Conservation (phyloP, 2,329 filamentous ascomycete genomes). For the Monilinia fructigena region DNA sequence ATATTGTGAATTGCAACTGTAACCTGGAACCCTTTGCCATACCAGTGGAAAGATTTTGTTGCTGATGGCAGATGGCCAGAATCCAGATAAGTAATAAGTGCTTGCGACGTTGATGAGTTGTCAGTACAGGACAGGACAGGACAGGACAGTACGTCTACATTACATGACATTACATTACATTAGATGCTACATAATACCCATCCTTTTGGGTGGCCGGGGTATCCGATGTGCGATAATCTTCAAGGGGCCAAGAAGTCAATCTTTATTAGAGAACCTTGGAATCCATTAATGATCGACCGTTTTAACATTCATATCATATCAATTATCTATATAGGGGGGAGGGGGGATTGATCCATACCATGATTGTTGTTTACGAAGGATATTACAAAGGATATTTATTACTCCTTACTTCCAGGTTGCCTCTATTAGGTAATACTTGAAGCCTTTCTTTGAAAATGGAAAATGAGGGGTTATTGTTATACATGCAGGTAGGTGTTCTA, state of each 20-base stretch:
- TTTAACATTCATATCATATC: too few relatives aligned
- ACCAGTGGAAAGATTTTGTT: neutral
- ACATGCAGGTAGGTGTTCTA: too few relatives aligned
- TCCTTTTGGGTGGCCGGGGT: slow-evolving; percentile 8
- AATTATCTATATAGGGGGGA: too few relatives aligned
- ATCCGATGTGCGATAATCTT: slow-evolving; percentile 10
- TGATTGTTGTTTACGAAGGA: too few relatives aligned
- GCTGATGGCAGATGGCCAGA: slow-evolving; percentile 1
- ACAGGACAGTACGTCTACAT: neutral
- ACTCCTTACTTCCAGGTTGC: too few relatives aligned
- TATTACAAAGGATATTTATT: too few relatives aligned
- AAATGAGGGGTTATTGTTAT: too few relatives aligned
- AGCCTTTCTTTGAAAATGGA: too few relatives aligned
- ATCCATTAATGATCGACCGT: too few relatives aligned
- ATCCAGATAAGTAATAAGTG: neutral
- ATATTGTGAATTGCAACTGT: neutral
- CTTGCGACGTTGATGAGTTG: slow-evolving; percentile 24
- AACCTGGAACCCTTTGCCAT: neutral
- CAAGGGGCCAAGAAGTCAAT: neutral
- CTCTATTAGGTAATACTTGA: too few relatives aligned
- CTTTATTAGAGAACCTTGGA: neutral
- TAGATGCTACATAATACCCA: neutral
- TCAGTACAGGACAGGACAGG: slow-evolving; percentile 3
- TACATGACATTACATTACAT: neutral
- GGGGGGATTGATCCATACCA: too few relatives aligned